A percentile compares a stretch with the other conserved stretches of the same genome.
phyloP scores from a whole-genome alignment of 78 protist species.

The Dictyostelium capitatum region DNA sequence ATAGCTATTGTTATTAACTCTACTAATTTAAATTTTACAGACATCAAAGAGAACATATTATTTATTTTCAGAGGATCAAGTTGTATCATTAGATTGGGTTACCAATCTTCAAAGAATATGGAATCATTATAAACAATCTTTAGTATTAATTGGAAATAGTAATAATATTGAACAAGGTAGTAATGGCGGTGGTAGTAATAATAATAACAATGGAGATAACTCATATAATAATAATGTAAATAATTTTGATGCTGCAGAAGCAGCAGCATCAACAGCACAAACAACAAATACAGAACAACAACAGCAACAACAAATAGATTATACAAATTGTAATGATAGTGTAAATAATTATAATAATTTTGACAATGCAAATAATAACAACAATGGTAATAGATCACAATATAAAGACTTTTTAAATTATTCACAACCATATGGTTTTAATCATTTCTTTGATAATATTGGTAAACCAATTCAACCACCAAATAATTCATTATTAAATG shows the following conservation, averaged over 20 bases:
- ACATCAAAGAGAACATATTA: slow-evolving; percentile 42
- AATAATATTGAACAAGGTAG: background rate
- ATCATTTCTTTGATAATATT: slow-evolving; percentile 44
- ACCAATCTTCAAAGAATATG: slow-evolving; percentile 27
- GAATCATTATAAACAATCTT: background rate
- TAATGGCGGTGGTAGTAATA: background rate
- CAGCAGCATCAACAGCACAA: background rate
- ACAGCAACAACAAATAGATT: slow-evolving; percentile 24
- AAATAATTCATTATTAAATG: slow-evolving; percentile 15
- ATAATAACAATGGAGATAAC: background rate
- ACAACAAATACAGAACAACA: background rate
- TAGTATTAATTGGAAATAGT: background rate
- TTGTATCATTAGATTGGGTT: slow-evolving; percentile 35
- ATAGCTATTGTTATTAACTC: background rate
- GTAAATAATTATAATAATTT: slow-evolving; percentile 1
- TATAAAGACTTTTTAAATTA: slow-evolving; percentile 55
- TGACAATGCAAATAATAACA: background rate
- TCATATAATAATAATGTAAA: slow-evolving; percentile 16
- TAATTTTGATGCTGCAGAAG: slow-evolving; percentile 9
- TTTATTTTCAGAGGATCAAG: slow-evolving; percentile 67
- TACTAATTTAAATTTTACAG: background rate
- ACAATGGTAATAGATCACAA: slow-evolving; percentile 8
- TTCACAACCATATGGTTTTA: slow-evolving; percentile 23
- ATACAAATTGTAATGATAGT: slow-evolving; percentile 1
- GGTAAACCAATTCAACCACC: slow-evolving; percentile 52